phyloP scores from a whole-genome alignment of 2,329 filamentous ascomycete genomes.

The Curvularia verruculosa region DNA sequence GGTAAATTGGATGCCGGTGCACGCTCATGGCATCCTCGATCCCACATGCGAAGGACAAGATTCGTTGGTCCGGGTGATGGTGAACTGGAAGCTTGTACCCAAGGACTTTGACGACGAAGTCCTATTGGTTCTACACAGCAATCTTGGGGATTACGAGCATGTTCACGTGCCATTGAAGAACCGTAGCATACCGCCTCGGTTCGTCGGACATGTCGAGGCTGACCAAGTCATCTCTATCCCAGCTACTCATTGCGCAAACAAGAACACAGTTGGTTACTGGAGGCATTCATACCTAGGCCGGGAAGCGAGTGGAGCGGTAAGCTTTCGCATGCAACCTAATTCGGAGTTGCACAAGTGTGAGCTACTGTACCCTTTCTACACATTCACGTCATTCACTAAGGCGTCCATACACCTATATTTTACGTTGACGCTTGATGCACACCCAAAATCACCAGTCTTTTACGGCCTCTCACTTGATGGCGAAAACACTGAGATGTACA shows the following conservation, averaged over 20 bases:
- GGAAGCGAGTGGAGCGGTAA: neutral
- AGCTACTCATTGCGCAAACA: neutral
- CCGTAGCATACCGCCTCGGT: neutral
- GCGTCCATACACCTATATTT: neutral
- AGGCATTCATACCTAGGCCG: neutral
- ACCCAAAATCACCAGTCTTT: constrained; percentile 34
- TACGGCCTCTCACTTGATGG: constrained; percentile 23
- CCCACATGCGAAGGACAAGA: neutral
- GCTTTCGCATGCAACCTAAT: neutral
- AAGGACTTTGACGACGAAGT: neutral
- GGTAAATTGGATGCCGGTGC: neutral
- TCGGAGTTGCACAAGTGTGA: neutral
- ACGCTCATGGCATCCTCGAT: neutral
- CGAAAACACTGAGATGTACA: constrained; percentile 20
- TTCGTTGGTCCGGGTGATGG: neutral
- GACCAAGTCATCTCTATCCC: neutral
- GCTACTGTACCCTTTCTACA: neutral
- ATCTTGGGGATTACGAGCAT: neutral
- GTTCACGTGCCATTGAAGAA: neutral
- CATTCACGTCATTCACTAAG: neutral
- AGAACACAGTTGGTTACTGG: neutral
- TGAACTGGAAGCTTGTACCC: neutral
- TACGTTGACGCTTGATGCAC: constrained; percentile 43
- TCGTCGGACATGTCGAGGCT: neutral
- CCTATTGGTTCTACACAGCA: neutral